Conservation (phyloP, 306 rosid genomes). For the Pyrus pyrifolia region DNA sequence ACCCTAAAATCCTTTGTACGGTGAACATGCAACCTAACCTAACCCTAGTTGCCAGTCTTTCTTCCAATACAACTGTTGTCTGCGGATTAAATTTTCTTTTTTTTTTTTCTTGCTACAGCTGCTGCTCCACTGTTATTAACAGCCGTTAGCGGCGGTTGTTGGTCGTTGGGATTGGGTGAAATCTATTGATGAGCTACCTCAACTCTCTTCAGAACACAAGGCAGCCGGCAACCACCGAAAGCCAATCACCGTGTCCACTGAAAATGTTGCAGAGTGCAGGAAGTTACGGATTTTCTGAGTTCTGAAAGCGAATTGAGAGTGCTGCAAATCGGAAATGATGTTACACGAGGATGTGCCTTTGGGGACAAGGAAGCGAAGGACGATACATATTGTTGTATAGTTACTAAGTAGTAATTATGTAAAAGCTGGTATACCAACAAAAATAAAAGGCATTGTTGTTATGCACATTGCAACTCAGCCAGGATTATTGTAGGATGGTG, state of each 20-base stretch:
- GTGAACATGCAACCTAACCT: too few species aligned
- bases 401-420: slow-evolving; percentile 2
- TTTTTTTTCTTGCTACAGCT: too few species aligned
- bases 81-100: slow-evolving; percentile 25
- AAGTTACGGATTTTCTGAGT: slow-evolving; percentile 11
- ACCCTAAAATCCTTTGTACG: too few species aligned
- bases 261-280: slow-evolving; percentile 21
- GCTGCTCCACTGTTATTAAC: too few species aligned
- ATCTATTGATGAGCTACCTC: neutral
- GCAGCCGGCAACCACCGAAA: neutral
- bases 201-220: slow-evolving; percentile 15
- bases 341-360: neutral
- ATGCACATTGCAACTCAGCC: neutral
- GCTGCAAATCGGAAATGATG: neutral
- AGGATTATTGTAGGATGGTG: neutral
- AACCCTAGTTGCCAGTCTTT: too few species aligned
- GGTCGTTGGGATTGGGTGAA: too few species aligned
- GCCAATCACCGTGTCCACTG: slow-evolving; percentile 14
- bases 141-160: too few species aligned
- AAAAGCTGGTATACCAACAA: neutral
- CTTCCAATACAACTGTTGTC: too few species aligned
- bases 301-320: neutral
- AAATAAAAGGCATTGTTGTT: neutral
- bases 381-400: slow-evolving; percentile 14
- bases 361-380: too few species aligned